These are phyloP conservation scores for Tolypocladium tropicale DNA, from an alignment of 2,329 filamentous ascomycete species.

Conservation along the genomic window DNA sequence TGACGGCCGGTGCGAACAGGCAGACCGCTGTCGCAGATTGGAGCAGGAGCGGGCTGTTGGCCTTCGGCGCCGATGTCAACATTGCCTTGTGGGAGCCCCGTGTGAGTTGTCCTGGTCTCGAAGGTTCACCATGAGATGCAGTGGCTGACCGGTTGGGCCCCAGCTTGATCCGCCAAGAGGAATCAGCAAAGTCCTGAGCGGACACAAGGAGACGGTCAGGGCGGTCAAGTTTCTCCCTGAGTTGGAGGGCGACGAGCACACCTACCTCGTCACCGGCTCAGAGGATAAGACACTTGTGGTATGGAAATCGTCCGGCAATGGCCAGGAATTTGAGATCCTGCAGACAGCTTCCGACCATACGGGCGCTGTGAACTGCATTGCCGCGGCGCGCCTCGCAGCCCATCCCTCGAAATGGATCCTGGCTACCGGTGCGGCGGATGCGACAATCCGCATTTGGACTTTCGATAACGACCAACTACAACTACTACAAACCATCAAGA, in stretches of 20 bases:
- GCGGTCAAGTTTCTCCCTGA: conserved; percentile 66
- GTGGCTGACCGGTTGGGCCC: neutral
- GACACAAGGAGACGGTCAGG: conserved; percentile 73
- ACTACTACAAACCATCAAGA: conserved; percentile 60
- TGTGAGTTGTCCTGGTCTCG: conserved; percentile 39
- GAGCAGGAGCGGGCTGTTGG: conserved; percentile 63
- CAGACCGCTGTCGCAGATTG: conserved; percentile 88
- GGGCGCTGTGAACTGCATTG: conserved; percentile 64
- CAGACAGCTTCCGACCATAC: conserved; percentile 54
- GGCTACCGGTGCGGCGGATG: conserved; percentile 74
- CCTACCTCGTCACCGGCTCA: conserved; percentile 65
- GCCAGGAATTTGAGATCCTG: conserved; percentile 25
- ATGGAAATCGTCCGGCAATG: conserved; percentile 42
- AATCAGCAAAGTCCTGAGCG: conserved; percentile 56
- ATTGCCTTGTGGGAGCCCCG: conserved; percentile 79
- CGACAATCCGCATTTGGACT: conserved; percentile 60
- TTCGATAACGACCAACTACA: conserved; percentile 38
- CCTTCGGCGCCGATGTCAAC: conserved; percentile 82
- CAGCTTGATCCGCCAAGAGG: conserved; percentile 38
- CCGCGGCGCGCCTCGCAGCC: conserved; percentile 25
- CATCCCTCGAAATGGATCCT: conserved; percentile 36
- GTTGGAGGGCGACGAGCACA: conserved; percentile 30
- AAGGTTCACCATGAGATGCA: neutral
- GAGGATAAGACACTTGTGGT: conserved; percentile 69
- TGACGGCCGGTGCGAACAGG: conserved; percentile 80